A percentile compares a stretch with the other conserved stretches of the same genome.
Conservation (phyloP, 2,329 filamentous ascomycete genomes). For the Elsinoe fawcettii region DNA sequence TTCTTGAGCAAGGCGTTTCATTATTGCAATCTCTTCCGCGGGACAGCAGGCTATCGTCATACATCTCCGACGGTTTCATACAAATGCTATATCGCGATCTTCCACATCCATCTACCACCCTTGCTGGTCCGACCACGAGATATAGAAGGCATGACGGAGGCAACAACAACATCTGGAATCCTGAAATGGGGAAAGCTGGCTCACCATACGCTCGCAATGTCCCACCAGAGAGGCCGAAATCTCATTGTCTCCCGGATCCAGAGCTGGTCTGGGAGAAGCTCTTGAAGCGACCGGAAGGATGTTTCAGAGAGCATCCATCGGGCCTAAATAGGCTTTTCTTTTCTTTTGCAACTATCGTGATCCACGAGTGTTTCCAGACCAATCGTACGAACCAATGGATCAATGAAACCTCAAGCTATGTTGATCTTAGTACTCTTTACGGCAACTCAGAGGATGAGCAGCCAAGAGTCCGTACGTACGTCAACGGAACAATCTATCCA, state of each 20-base stretch:
- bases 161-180: conserved; percentile 42
- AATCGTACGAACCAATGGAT: conserved; percentile 34
- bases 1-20: conserved; percentile 45
- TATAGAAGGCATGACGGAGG: conserved; percentile 41
- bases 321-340: conserved; percentile 41
- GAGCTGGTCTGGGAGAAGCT: conserved; percentile 42
- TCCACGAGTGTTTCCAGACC: conserved; percentile 43
- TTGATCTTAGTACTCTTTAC: conserved; percentile 42
- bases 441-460: conserved; percentile 40
- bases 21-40: conserved; percentile 46
- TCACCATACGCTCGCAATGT: conserved; percentile 40
- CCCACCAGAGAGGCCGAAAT: conserved; percentile 41
- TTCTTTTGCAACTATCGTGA: conserved; percentile 42
- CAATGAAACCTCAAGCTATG: conserved; percentile 42
- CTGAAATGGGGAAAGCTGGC: conserved; percentile 48
- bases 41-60: conserved; percentile 43
- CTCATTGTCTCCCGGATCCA: conserved; percentile 42
- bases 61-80: conserved; percentile 46
- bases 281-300: conserved; percentile 33
- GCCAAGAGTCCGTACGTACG: conserved; percentile 36
- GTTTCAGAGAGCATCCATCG: conserved; percentile 39
- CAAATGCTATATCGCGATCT: conserved; percentile 47
- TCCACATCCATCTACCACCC: conserved; percentile 43
- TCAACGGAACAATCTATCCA: conserved; percentile 37
- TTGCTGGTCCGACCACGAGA: conserved; percentile 39